Evolutionary conservation across 176 grass and related monocot genomes (phyloP).

Genomic region (Lolium rigidum): DNA sequence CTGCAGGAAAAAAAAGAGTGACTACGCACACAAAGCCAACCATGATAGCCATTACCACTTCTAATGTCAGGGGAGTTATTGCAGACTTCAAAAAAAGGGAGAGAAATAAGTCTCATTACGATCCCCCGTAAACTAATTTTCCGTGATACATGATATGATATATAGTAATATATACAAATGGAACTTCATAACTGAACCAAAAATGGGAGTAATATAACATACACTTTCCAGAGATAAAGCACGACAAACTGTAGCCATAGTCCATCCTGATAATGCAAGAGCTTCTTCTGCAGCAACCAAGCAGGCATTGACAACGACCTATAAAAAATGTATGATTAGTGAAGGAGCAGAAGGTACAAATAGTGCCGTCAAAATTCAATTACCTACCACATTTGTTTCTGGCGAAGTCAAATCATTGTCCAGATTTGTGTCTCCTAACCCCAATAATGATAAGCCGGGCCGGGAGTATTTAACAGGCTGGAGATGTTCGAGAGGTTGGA

Average conservation of each 20-base stretch:
- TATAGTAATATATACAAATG: slow-evolving; percentile 7
- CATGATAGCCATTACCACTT: slow-evolving; percentile 18
- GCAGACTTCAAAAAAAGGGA: background rate
- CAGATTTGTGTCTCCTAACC: slow-evolving; percentile 50
- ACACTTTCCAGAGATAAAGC: slow-evolving; percentile 93
- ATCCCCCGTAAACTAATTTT: background rate
- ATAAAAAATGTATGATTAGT: slow-evolving; percentile 48
- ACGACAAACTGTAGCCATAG: slow-evolving; percentile 78
- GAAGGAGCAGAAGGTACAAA: background rate
- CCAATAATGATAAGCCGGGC: slow-evolving; percentile 63
- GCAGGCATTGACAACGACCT: slow-evolving; percentile 70
- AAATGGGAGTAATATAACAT: slow-evolving; percentile 37
- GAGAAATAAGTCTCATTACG: slow-evolving; percentile 7
- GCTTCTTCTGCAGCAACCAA: slow-evolving; percentile 93
- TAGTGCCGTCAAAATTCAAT: slow-evolving; percentile 17
- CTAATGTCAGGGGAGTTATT: background rate
- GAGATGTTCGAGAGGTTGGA: slow-evolving; percentile 87
- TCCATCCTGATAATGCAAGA: slow-evolving; percentile 90
- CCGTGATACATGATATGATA: background rate
- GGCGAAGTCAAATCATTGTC: slow-evolving; percentile 43
- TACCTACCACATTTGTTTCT: slow-evolving; percentile 72
- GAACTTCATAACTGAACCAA: slow-evolving; percentile 16
- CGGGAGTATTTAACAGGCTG: slow-evolving; percentile 86
- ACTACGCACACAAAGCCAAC: slow-evolving; percentile 35
- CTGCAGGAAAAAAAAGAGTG: slow-evolving; percentile 58